Conservation (phyloP, 306 rosid species). For the Calophaca sinica region DNA sequence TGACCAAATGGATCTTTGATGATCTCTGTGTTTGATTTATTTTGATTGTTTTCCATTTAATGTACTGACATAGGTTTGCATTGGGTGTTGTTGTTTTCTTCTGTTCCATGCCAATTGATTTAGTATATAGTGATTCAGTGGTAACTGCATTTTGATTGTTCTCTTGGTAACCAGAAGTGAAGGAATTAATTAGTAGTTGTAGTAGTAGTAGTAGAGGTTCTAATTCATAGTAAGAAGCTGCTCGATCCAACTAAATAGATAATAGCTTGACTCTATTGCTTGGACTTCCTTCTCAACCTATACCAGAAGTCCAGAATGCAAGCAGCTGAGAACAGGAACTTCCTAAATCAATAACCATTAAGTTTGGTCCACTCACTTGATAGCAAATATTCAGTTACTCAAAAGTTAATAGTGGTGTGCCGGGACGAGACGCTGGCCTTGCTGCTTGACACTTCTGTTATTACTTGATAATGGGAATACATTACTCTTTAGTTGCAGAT, state of each 20-base stretch:
- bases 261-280: not conserved
- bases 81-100: not conserved
- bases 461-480: not conserved
- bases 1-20: too few species aligned
- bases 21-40: not conserved
- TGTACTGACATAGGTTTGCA: conserved; percentile 27
- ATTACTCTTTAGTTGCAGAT: not conserved
- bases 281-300: not conserved
- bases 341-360: not conserved
- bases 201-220: not conserved
- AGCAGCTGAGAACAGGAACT: conserved; percentile 9
- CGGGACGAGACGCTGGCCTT: not conserved
- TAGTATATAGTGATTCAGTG: not conserved
- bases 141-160: conserved; percentile 28
- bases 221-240: not conserved
- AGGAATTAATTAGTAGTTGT: not conserved
- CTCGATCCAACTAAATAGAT: conserved; percentile 8
- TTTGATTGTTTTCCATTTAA: not conserved
- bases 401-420: not conserved
- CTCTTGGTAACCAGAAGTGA: conserved; percentile 3
- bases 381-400: conserved; percentile 18
- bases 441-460: not conserved
- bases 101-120: not conserved
- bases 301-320: not conserved
- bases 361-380: not conserved